Evolutionary conservation across 176 grass and related monocot species (phyloP).

Genomic region (Eleusine coracana): DNA sequence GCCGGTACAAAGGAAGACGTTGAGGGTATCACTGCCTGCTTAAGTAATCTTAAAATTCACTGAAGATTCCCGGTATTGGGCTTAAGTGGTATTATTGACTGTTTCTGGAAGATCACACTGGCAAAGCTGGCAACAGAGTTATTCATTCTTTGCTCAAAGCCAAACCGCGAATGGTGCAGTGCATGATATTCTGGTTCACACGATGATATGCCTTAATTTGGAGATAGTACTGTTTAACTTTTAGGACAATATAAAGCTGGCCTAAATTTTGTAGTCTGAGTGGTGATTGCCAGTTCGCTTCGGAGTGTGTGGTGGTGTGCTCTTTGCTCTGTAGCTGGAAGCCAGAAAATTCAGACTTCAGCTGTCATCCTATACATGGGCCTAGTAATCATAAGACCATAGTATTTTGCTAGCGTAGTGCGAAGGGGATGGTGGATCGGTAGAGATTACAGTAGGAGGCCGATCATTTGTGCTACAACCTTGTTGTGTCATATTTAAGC

Average conservation of each 20-base stretch:
- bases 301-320: background rate
- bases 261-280: background rate
- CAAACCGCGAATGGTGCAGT: background rate
- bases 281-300: background rate
- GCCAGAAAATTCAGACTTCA: background rate
- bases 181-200: background rate
- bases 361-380: background rate
- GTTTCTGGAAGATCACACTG: background rate
- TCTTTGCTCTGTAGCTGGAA: background rate
- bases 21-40: background rate
- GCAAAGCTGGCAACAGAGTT: background rate
- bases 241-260: background rate
- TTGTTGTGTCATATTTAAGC: no score
- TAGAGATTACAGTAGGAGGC: background rate
- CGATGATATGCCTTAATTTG: background rate
- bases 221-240: background rate
- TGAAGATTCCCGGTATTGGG: constrained; percentile 6
- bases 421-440: background rate
- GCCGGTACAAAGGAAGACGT: background rate
- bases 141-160: background rate
- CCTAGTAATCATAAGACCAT: background rate
- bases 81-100: background rate
- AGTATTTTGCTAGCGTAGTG: background rate
- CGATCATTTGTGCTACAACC: no score
- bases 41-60: constrained; percentile 12